Evolutionary conservation across 2,329 filamentous ascomycete genomes (phyloP), one percentile per base, ranked within the genome.

Genomic region (Lachnellula arida): DNA sequence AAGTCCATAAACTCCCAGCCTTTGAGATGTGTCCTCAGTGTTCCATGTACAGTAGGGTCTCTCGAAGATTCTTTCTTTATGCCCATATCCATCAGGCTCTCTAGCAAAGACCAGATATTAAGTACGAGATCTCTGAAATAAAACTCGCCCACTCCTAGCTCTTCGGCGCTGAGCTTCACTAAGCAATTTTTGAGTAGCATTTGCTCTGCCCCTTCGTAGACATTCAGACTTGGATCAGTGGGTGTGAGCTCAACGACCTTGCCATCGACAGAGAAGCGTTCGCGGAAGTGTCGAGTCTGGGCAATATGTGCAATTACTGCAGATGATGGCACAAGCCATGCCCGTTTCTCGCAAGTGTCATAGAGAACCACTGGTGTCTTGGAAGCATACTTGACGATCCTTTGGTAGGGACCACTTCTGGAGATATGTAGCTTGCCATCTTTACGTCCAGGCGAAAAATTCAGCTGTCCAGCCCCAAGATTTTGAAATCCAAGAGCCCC

Each of bases 1-100:
- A 59, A 2, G 23, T 53, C 50, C 51, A 56, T 59, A 23, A 59
- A 59, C 25, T 56, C 57, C 28, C 44, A 59, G 2, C 57, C 57
- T 37, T 19, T 17, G 3, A 56, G 40, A 4, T 34, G 23, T 9
- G 8, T 7, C 7, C 40, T 8, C 11, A 32, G 22, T 8, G 15
- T 48, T 15, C 2, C 19, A 19, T 25, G 43, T 3, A 43, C 17
- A 12, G 50, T 8, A 34, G 28, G 23, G 5, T 32, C 32, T 9
- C 5, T 2, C 1, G 34, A 23, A 14, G 34, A 15, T 23, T 54
- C 40, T 12, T 52, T 32, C 7, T 22, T 22, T 14, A 40, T 46
- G 42, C 47, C n/a, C 15, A 28, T 40, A 32, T 57, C 51, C 15
- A 42, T 19, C 8, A 56, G 22, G 6, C 48, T 22, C 44, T 56